Conservation (phyloP, 768 basidiomycete species). For the Psilocybe subaeruginosa region DNA sequence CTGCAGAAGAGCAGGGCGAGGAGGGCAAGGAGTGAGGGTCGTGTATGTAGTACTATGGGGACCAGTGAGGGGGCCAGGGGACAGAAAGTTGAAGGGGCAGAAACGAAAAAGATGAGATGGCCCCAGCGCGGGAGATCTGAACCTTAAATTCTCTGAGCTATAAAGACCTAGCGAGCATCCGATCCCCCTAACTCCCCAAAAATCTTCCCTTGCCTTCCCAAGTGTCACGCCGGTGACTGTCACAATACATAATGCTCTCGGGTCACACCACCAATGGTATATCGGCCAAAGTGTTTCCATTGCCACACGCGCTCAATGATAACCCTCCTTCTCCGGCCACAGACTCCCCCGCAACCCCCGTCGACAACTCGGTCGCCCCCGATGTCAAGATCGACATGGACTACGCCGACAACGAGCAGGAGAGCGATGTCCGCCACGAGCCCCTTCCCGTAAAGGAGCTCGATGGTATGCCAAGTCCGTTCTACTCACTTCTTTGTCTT, state of each 20-base stretch:
- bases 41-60: conserved; percentile 4
- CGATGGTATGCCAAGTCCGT: conserved; percentile 38
- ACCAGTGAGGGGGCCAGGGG: conserved; percentile 20
- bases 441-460: conserved; percentile 50
- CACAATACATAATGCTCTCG: conserved; percentile 67
- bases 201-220: conserved; percentile 62
- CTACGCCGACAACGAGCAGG: conserved; percentile 57
- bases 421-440: conserved; percentile 71
- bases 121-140: conserved; percentile 82
- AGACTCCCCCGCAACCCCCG: conserved; percentile 65
- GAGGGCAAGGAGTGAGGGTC: conserved; percentile 40
- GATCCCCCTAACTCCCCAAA: conserved; percentile 77
- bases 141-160: conserved; percentile 82
- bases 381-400: conserved; percentile 69
- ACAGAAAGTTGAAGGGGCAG: conserved; percentile 22
- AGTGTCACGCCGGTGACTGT: conserved; percentile 72
- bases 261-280: conserved; percentile 44
- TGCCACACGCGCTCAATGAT: conserved; percentile 32
- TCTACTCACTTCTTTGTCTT: conserved; percentile 9
- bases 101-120: conserved; percentile 48
- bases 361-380: conserved; percentile 48
- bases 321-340: conserved; percentile 41
- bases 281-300: conserved; percentile 34
- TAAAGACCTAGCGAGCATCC: conserved; percentile 76
- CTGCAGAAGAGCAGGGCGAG: conserved; percentile 62